Conservation (phyloP, 2,329 filamentous ascomycete genomes). For the Sordariomycetes sp. region DNA sequence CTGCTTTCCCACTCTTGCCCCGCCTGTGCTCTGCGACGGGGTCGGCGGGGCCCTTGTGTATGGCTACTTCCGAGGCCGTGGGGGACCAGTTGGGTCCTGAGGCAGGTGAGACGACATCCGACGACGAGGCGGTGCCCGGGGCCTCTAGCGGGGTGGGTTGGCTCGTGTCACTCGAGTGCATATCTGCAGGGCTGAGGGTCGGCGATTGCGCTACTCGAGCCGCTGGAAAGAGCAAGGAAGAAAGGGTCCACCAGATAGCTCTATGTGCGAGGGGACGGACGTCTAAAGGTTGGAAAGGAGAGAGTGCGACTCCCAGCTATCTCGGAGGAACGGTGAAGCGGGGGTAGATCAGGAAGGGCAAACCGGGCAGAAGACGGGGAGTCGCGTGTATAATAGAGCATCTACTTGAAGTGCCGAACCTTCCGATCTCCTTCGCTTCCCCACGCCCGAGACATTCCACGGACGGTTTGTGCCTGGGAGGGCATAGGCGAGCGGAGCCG, state of each 20-base stretch:
- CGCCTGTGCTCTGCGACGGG: background rate
- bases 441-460: background rate
- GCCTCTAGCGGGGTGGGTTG: background rate
- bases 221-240: background rate
- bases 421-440: background rate
- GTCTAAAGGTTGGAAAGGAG: background rate
- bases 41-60: background rate
- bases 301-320: too few species aligned
- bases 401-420: too few species aligned
- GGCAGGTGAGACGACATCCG: background rate
- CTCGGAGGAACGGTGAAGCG: too few species aligned
- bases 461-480: background rate
- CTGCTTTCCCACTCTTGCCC: background rate
- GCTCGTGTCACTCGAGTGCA: background rate
- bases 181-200: background rate
- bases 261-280: background rate
- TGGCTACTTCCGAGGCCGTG: background rate
- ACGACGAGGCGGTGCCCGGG: background rate
- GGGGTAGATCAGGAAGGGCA: too few species aligned
- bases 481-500: background rate
- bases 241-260: background rate
- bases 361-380: too few species aligned
- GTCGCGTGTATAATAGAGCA: too few species aligned
- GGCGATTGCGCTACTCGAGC: background rate
- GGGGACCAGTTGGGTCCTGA: background rate